These are phyloP conservation scores for Trichocladium antarcticum DNA, from an alignment of 495 filamentous ascomycete genomes.

Conservation along the genomic window DNA sequence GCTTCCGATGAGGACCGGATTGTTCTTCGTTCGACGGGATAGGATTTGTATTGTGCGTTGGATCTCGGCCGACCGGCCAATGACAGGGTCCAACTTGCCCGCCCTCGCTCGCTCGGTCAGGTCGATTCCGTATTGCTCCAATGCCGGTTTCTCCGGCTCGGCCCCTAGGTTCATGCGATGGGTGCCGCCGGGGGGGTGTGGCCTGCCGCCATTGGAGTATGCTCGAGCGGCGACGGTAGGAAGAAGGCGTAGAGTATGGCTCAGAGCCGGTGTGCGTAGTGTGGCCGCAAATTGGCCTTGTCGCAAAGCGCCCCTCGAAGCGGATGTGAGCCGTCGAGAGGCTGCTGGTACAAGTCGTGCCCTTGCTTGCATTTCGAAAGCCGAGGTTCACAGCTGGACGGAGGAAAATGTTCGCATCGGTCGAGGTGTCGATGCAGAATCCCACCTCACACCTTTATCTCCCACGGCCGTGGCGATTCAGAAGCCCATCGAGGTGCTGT, in stretches of 20 bases:
- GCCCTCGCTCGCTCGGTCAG: conserved; percentile 74
- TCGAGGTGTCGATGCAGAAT: background rate
- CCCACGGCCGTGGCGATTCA: background rate
- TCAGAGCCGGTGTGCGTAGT: conserved; percentile 1
- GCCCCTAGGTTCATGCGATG: conserved; percentile 84
- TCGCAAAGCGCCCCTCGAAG: conserved; percentile 23
- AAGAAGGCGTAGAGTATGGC: conserved; percentile 14
- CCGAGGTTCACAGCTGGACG: background rate
- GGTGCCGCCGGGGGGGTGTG: conserved; percentile 81
- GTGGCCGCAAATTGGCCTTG: conserved; percentile 18
- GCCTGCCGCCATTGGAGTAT: conserved; percentile 66
- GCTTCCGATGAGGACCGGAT: conserved; percentile 84
- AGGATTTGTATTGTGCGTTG: conserved; percentile 90
- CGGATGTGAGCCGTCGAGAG: conserved; percentile 26
- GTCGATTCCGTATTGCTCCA: conserved; percentile 87
- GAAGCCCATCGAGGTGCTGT: background rate
- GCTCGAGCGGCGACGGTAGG: conserved; percentile 33
- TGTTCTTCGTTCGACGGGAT: conserved; percentile 91
- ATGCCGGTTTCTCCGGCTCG: conserved; percentile 66
- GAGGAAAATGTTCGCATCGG: background rate
- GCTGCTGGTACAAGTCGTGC: conserved; percentile 25
- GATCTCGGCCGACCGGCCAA: conserved; percentile 83
- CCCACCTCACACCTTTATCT: background rate
- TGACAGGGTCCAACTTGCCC: conserved; percentile 91
- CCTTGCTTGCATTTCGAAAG: conserved; percentile 30